Base-by-base conservation (phyloP, 495 filamentous ascomycete species). In the Daldinia decipiens region DNA sequence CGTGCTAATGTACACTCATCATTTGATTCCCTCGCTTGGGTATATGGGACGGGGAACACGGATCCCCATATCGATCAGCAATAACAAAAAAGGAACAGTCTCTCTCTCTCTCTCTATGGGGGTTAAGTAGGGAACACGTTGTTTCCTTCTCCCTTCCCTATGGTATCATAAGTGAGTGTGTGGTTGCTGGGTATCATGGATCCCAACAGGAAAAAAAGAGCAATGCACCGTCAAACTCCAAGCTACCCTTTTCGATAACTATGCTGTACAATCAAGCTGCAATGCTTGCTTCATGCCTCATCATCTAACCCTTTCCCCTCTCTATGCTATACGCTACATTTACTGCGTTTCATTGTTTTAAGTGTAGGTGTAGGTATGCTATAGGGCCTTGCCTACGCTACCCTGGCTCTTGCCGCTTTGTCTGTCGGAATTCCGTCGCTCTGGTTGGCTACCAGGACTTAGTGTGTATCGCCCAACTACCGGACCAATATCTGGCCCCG, bases 401-500 rank as follows among this genome's bases (percentile, higher is more conserved):
- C 65, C 66, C 40, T 71, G 55, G 24, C 74, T 79, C n/a, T 67
- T 58, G 19, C 67, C 69, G 31, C 75, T 76, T 56, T 69, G 68
- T 45, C 59, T 34, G 3, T 61, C 51, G n/a, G 57, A 29, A 40
- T 38, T 58, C 13, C 9, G 62, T 40, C 71, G 53, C 70, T 36
- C 74, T 58, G 53, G 26, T 31, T 34, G 43, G 43, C 56, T 65
- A 47, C 74, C 65, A 13, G 70, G 72, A 21, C 54, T 78, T 56
- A 59, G 75, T n/a, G 76, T 76, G 21, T 74, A 78, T 9, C 79
- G 55, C 24, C 54, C 54, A 29, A 78, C 76, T 4, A 71, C 79
- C 3, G 78, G 79, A 4, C 83, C 83, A 2, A 86, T 79, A 67
- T 86, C 84, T 5, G 85, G 84, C 4, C 83, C 84, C 3, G 84